Base-by-base conservation (phyloP, 2,329 filamentous ascomycete genomes). In the Pezicula carpinea region DNA sequence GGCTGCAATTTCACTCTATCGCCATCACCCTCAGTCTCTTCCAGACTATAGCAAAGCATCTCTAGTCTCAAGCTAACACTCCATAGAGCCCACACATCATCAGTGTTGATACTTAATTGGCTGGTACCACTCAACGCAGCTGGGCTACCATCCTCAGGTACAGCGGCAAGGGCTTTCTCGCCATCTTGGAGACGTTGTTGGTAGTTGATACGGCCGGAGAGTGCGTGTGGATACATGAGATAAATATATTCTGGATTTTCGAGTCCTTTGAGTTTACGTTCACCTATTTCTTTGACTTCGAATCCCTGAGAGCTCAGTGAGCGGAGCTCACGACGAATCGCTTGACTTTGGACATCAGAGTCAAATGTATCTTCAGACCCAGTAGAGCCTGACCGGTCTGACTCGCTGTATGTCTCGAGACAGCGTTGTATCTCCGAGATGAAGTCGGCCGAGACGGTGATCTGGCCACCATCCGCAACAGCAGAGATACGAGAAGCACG, bases 231-330 rank as follows among this genome's bases (percentile, higher is more conserved):
- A 64, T 96, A 99, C 65, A 99, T 87, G 49, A 95, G 83, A 69
- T 96, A 97, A 57, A 99, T 85, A 51, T 90, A 85, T 66, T 99
- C 93, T 0, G 93, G 92, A 63, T 99, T 99, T 68, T 99, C 93
- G 11, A 99, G 82, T 23, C 93, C 93, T 69, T 99, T 99, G 47
- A 99, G 76, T 63, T 96, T 96, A 56, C 86, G 85, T 67, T 97
- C 91, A 41, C 93, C 93, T 65, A 96, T 85, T 60, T 96, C 91
- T 67, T 96, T 96, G 62, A 97, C 90, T 64, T 96, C 89, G 61
- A 97, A 99, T 6, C 93, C 93, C 67, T 95, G 89, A 40, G 84
- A 90, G 57, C 85, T 93, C 21, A 99, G 77, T 22, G 88, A 87
- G 42, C 89, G 82, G 17, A 99, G 74, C 66, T 99, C 93, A 46